Conservation (phyloP, 805 yeast species). For the Torulaspora microellipsoides region DNA sequence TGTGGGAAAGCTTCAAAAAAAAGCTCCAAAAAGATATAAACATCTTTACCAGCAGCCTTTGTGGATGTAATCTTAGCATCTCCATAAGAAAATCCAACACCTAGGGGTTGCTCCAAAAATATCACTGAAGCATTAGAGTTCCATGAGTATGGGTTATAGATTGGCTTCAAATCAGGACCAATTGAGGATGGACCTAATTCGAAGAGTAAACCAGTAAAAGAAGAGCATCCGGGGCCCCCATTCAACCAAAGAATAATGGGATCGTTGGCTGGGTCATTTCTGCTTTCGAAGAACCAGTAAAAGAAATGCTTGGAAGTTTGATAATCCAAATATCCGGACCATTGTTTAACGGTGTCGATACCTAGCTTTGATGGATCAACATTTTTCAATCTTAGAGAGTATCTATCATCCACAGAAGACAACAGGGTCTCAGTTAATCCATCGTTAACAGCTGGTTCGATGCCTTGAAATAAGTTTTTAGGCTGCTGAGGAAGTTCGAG, state of each 20-base stretch:
- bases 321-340: slow-evolving; percentile 78
- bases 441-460: background rate
- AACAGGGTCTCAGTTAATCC: slow-evolving; percentile 1
- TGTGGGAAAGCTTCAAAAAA: slow-evolving; percentile 84
- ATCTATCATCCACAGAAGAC: slow-evolving; percentile 17
- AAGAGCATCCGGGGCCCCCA: slow-evolving; percentile 97
- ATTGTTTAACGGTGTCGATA: slow-evolving; percentile 74
- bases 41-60: slow-evolving; percentile 82
- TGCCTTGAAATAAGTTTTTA: slow-evolving; percentile 8
- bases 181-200: slow-evolving; percentile 88
- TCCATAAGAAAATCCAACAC: slow-evolving; percentile 87
- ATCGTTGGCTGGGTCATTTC: slow-evolving; percentile 80
- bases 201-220: slow-evolving; percentile 82
- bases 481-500: slow-evolving; percentile 8
- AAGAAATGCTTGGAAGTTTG: slow-evolving; percentile 79
- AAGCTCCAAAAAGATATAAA: slow-evolving; percentile 73
- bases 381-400: slow-evolving; percentile 23
- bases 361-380: slow-evolving; percentile 45
- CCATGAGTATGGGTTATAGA: slow-evolving; percentile 83
- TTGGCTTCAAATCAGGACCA: slow-evolving; percentile 59
- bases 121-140: slow-evolving; percentile 85
- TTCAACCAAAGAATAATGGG: slow-evolving; percentile 86
- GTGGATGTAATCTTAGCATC: slow-evolving; percentile 58
- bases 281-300: slow-evolving; percentile 90
- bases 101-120: slow-evolving; percentile 90